Evolutionary conservation across 257 asterid species (phyloP), one percentile per base, ranked within the genome.

Genomic region (Cruciata laevipes): DNA sequence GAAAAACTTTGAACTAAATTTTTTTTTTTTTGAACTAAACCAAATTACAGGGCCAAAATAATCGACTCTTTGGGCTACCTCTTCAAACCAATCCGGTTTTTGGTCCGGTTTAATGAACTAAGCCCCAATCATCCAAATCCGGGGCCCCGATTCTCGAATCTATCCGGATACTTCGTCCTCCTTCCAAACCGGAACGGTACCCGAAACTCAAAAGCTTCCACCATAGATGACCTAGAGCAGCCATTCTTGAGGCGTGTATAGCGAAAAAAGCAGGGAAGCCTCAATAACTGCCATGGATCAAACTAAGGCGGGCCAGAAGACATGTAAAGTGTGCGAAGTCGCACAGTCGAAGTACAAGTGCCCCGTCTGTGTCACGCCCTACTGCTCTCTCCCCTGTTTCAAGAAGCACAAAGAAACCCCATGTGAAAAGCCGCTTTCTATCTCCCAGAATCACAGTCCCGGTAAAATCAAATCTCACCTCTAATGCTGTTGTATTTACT

Each of bases 351-450:
- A 87, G 67, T 91, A 89, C 90, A 91, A 89, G 85, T 91, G 98
- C 51, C 95, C 98, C 6, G n/a, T 67, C 51, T 91, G 98, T 74
- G 72, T 89, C 49, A 76, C 82, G 21, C 84, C 89, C 70, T 91
- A 86, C 72, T 89, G 98, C 78, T 91, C 98, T 16, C 60, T 87
- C 74, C 42, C 65, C 13, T 91, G 98, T 73, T 91, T 85, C 83
- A 89, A 79, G 89, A 91, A 87, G 72, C 96, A 91, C 79, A 91
- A 91, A 87, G 98, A 85, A 79, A 78, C 74, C 68, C 92, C 90
- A 59, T 91, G 98, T 75, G 67, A 67, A 24, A 84, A 85, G 70
- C 82, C 80, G 24, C 83, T 71, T 57, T 38, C 89, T 65, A 13
- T 65, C n/a, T 55, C 74, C 17, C 35, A 33, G 24, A 78, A 71